phyloP scores from a whole-genome alignment of 73 alveolate species.

The Uronychia setigera region DNA sequence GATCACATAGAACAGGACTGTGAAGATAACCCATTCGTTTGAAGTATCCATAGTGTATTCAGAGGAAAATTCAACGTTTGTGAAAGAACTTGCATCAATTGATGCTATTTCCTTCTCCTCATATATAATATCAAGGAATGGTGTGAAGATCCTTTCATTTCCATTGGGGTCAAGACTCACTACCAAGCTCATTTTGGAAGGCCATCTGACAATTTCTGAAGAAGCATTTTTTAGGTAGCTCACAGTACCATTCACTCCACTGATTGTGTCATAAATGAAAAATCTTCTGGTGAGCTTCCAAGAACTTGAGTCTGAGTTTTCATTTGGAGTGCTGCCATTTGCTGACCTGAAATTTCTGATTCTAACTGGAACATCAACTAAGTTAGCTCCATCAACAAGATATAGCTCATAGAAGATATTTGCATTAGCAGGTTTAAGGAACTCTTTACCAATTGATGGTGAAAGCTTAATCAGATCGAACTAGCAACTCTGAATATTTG shows the following conservation, averaged over 20 bases:
- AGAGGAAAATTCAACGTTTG: neutral
- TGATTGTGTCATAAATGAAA: conserved; percentile 69
- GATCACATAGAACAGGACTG: neutral
- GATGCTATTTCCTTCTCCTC: conserved; percentile 21
- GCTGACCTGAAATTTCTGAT: conserved; percentile 58
- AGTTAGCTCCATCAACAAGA: conserved; percentile 65
- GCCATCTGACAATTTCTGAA: conserved; percentile 67
- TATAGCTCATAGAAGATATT: conserved; percentile 85
- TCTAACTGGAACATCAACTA: conserved; percentile 84
- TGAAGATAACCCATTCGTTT: neutral
- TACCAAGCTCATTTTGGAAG: conserved; percentile 51
- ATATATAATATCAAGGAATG: conserved; percentile 61
- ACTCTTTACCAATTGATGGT: neutral
- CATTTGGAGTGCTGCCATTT: conserved; percentile 49
- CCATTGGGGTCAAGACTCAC: conserved; percentile 51
- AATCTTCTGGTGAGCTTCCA: conserved; percentile 74
- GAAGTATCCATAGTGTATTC: conserved; percentile 22
- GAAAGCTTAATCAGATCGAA: conserved; percentile 56
- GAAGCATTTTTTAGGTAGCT: conserved; percentile 35
- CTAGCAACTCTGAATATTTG: conserved; percentile 65
- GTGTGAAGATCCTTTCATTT: conserved; percentile 63
- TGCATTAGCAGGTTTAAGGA: conserved; percentile 47
- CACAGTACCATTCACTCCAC: conserved; percentile 66
- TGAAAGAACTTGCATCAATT: neutral
- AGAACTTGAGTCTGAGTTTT: conserved; percentile 12